Evolutionary conservation across 2,329 filamentous ascomycete genomes (phyloP).

Genomic region (Diplocarpon rosae): DNA sequence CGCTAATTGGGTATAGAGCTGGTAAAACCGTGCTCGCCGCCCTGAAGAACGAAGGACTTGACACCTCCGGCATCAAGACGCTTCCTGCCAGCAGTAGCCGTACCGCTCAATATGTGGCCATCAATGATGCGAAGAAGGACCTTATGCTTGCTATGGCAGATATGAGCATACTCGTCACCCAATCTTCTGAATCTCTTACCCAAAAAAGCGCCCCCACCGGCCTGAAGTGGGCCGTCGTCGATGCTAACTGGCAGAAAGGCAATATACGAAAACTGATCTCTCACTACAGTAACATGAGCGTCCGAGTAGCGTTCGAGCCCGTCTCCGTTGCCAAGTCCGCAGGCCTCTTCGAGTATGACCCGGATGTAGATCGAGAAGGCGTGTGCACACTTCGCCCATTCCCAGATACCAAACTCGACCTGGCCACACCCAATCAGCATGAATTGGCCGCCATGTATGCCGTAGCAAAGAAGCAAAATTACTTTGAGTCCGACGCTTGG

Average conservation of each 20-base stretch:
- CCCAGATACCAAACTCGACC: constrained; percentile 53
- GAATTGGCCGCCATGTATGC: constrained; percentile 73
- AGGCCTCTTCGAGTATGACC: constrained; percentile 45
- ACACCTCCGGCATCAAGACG: constrained; percentile 44
- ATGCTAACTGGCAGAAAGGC: constrained; percentile 70
- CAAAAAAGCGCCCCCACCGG: background rate
- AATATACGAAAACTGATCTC: constrained; percentile 58
- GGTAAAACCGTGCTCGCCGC: constrained; percentile 62
- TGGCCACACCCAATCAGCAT: constrained; percentile 72
- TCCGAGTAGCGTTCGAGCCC: constrained; percentile 71
- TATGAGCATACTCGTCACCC: constrained; percentile 52
- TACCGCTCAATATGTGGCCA: constrained; percentile 83
- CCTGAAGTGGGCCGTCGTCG: constrained; percentile 65
- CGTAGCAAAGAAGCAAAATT: constrained; percentile 52
- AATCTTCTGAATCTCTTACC: constrained; percentile 30
- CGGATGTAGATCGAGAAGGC: constrained; percentile 7
- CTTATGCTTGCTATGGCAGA: constrained; percentile 92
- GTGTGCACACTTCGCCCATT: constrained; percentile 32
- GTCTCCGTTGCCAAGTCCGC: constrained; percentile 72
- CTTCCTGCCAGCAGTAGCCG: constrained; percentile 28
- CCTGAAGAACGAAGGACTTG: constrained; percentile 53
- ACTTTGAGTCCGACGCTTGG: constrained; percentile 64
- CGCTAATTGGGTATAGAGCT: constrained; percentile 37
- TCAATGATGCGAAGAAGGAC: constrained; percentile 76
- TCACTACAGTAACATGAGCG: constrained; percentile 43